Conservation (phyloP, 345 rosid genomes). For the Camelina sativa region DNA sequence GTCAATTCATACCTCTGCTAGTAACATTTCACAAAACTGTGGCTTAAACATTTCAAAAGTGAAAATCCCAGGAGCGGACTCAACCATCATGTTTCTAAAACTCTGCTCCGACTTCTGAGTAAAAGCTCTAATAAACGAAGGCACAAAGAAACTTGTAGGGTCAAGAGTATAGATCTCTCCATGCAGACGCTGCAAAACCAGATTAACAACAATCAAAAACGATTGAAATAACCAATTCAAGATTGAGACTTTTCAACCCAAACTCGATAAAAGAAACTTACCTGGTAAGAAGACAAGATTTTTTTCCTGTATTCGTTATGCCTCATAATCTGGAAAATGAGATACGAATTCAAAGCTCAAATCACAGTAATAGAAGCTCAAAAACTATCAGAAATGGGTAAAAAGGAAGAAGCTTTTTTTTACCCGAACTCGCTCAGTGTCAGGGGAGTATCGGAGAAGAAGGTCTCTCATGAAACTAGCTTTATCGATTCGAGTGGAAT, state of each 20-base stretch:
- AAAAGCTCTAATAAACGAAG: conserved; percentile 76
- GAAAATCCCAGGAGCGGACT: conserved; percentile 69
- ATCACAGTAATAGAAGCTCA: neutral
- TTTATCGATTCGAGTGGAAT: conserved; percentile 58
- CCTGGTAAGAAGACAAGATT: conserved; percentile 45
- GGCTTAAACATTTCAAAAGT: conserved; percentile 87
- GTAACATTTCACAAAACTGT: conserved; percentile 64
- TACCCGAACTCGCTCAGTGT: conserved; percentile 74
- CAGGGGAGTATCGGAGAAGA: conserved; percentile 77
- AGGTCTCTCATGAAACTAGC: conserved; percentile 68
- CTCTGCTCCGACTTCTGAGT: conserved; percentile 63
- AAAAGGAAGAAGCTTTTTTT: conserved; percentile 32
- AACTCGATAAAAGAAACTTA: neutral
- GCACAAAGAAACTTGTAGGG: conserved; percentile 63
- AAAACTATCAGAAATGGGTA: neutral
- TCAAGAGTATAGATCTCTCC: conserved; percentile 67
- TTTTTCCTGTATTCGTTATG: conserved; percentile 41
- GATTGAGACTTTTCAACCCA: neutral
- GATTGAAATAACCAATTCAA: conserved; percentile 19
- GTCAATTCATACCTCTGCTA: conserved; percentile 65
- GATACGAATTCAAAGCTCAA: conserved; percentile 19
- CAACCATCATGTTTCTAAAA: conserved; percentile 63
- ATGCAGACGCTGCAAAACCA: conserved; percentile 66
- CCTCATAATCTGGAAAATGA: conserved; percentile 36
- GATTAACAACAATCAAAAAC: conserved; percentile 10